Base-by-base conservation (phyloP, 208 protist species). In the Wallacemonas sp. region DNA sequence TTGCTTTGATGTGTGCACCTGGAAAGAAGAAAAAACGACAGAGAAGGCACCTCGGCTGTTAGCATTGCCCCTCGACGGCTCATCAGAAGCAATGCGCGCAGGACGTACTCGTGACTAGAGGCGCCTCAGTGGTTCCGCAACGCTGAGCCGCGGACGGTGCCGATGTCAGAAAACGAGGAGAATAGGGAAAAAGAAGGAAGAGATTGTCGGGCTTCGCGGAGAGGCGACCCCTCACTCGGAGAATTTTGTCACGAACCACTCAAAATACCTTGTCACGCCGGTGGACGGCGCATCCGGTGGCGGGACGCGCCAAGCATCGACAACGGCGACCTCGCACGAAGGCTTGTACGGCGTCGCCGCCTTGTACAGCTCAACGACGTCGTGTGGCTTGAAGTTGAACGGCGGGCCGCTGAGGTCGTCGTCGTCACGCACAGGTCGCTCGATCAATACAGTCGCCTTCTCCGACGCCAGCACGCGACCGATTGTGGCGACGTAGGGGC, bases 401-500 rank as follows among this genome's bases (percentile, higher is more conserved):
- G 81, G 81, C 30, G 85, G 85, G 6, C 81, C 85, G 21, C 9
- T 36, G 13, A 52, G 52, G 33, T 83, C 63, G 24, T 46, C 73
- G 38, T 75, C 78, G 12, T 73, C 63, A 0, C 80, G 78, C 19
- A 80, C 60, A 26, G 78, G 71, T 1, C 75, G 63, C 78, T 85
- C 80, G 36, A 83, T 65, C 42, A 80, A 59, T 22, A 83, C 27
- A 0, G 22, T 44, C 17, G 68, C n/a, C 21, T 57, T 48, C 29
- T 46, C 48, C 2, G 71, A 44, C 9, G 2, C 19, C 44, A 91
- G 22, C 26, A 68, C 38, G 15, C 46, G 39, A 1, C 73, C 74
- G 13, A 87, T 36, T 3, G 62, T 61, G 33, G 38, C 27, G 21
- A 83, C 73, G 61, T 87, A 85, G 38, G 34, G 27, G 4, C 1